Base-by-base conservation (phyloP, 192 early-diverging fungal genomes). In the Backusella parvicylindrica region DNA sequence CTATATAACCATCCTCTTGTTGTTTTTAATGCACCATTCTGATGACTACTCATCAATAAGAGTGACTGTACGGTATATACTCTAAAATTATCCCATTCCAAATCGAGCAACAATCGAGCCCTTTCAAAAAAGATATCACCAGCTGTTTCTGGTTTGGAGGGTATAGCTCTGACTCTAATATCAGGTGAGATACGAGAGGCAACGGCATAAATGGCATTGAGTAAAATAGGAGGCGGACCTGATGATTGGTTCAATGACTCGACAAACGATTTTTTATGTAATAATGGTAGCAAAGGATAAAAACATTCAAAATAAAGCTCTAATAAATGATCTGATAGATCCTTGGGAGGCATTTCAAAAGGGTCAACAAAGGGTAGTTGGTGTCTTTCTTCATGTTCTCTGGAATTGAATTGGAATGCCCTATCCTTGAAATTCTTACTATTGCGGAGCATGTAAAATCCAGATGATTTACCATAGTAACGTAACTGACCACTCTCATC, bases 381-480 rank as follows among this genome's bases (percentile, higher is more conserved):
- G 1, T 70, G 26, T 0, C 35, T 32, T n/a, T 38, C 49, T 5
- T 43, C 3, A 26, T 68, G 23, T 9, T 68, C 74, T 40, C 68
- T 56, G 1, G 77, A 73, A 43, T 66, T 72, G 38, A 64, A 81
- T 73, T 77, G 53, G 78, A 70, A 79, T 50, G 79, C 77, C 1
- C 86, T 83, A 28, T 87, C 77, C 18, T 79, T 81, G 65, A 88
- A 79, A 21, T 78, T 76, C 36, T 87, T 77, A 37, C 81, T 92
- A 60, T 85, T 82, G 63, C 88, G 88, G 15, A 94, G 82, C 64
- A 94, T 84, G 69, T 91, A 89, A 77, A 91, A 87, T 11, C 93
- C 93, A 32, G 92, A 93, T 66, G 90, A 90, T 71, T 92, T 91
- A 37, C 93, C 93, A 16, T 91, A 83, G 69, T 93, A 94, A 7